Evolutionary conservation across 2,329 filamentous ascomycete genomes (phyloP), one percentile per base, ranked within the genome.

Genomic region (Ophiocordyceps camponoti-saundersi): DNA sequence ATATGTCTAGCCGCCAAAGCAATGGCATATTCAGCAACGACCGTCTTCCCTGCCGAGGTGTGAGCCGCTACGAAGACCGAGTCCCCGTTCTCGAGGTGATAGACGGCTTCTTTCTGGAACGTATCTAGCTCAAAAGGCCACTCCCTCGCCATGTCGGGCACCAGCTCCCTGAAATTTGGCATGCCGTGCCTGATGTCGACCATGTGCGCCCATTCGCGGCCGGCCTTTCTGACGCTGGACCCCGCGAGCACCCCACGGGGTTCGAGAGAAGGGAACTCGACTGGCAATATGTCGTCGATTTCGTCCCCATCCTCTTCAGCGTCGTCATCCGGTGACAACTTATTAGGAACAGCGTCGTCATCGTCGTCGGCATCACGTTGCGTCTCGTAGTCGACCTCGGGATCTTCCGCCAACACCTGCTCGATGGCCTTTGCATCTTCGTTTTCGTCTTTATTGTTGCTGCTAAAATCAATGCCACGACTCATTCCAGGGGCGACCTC

Each of bases 51-150:
- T 21, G 92, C 92, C 32, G 92, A 98, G 0, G 92, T 98, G 61
- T 98, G 92, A 0, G 92, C 92, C 11, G 92, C 92, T 45, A 98
- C 92, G 57, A 98, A 98, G 23, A 98, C 92, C 0, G 90, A 96
- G 59, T 98, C 92, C 18, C 92, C 90, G 57, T 83, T 88, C 61
- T 98, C 92, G 3, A 98, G 77, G 64, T 96, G 92, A 60, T 96
- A 98, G 2, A 98, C 85, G 6, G 92, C 92, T 66, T 98, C 92
- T 59, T 98, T 98, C 59, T 98, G 92, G 66, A 98, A 98, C 0
- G 85, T 95, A 57, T 98, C 92, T 34, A 96, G 77, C 62, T 98
- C 92, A 54, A 98, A 98, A 0, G 90, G 89, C 85, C 89, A 98
- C 52, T 93, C 84, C 52, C 83, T 77, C 1, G 92, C 92, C 88